Conservation (phyloP, 1,284 basidiomycete species). For the Anthracocystis walkeri region DNA sequence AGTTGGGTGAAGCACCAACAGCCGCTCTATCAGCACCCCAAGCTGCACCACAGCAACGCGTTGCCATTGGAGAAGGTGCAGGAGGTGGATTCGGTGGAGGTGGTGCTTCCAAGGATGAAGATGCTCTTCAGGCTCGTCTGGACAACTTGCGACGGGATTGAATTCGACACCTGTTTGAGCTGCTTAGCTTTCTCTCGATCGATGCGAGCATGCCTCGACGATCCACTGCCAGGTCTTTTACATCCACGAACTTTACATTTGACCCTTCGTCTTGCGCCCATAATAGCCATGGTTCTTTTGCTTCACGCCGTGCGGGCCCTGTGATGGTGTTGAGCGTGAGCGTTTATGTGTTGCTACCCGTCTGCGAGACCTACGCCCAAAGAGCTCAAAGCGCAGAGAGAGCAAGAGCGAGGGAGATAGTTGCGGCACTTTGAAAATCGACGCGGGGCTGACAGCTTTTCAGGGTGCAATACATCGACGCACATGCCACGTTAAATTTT, state of each 20-base stretch:
- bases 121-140: conserved; percentile 65
- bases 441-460: conserved; percentile 2
- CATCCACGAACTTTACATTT: not conserved
- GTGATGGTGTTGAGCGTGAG: not conserved
- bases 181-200: no score
- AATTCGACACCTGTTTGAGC: not conserved
- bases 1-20: conserved; percentile 64
- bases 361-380: no score
- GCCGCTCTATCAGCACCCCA: conserved; percentile 51
- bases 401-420: not conserved
- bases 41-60: conserved; percentile 48
- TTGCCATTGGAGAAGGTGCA: conserved; percentile 65
- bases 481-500: conserved; percentile 4
- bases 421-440: not conserved
- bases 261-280: not conserved
- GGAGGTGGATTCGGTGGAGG: conserved; percentile 28
- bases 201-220: no score
- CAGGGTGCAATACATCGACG: conserved; percentile 7
- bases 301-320: not conserved
- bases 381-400: no score
- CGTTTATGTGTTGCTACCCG: no score
- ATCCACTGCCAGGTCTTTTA: not conserved
- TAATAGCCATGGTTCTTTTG: not conserved
- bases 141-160: conserved; percentile 64
- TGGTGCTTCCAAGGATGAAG: conserved; percentile 58